These are phyloP conservation scores for Nannizzia gypsea DNA, from an alignment of 2,329 filamentous ascomycete genomes.

Conservation along the genomic window DNA sequence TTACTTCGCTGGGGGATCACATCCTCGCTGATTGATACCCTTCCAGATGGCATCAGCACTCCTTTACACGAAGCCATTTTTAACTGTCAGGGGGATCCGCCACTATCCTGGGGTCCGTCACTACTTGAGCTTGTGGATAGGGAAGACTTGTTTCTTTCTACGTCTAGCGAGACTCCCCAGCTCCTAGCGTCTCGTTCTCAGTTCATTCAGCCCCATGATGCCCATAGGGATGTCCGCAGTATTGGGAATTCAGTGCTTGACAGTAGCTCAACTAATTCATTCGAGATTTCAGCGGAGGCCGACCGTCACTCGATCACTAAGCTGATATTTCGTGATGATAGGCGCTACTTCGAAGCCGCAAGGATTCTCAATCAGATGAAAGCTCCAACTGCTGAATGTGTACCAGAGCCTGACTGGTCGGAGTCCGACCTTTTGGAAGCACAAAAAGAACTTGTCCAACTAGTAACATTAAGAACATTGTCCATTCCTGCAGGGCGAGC, in stretches of 20 bases:
- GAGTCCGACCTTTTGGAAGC: constrained; percentile 82
- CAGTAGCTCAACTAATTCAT: constrained; percentile 42
- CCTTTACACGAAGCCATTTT: constrained; percentile 74
- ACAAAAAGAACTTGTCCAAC: constrained; percentile 80
- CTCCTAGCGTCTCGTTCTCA: constrained; percentile 25
- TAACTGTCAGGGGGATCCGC: constrained; percentile 72
- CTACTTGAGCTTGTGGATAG: constrained; percentile 67
- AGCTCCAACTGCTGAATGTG: constrained; percentile 64
- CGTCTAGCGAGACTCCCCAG: constrained; percentile 38
- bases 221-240: constrained; percentile 63
- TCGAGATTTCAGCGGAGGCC: constrained; percentile 69
- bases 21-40: constrained; percentile 56
- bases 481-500: constrained; percentile 80
- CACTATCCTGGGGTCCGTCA: constrained; percentile 59
- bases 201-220: constrained; percentile 48
- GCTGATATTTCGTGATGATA: constrained; percentile 82
- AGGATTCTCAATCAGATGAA: constrained; percentile 75
- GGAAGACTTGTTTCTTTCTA: constrained; percentile 62
- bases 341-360: constrained; percentile 75
- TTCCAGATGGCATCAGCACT: constrained; percentile 73
- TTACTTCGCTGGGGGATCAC: constrained; percentile 59
- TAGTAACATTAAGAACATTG: constrained; percentile 73
- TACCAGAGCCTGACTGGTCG: constrained; percentile 62
- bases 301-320: constrained; percentile 74
- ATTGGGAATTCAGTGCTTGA: constrained; percentile 50